Percentiles rank a stretch among this genome's conserved stretches.
Evolutionary conservation across 768 basidiomycete species (phyloP).

Genomic region (Nevesoporus exiguus): DNA sequence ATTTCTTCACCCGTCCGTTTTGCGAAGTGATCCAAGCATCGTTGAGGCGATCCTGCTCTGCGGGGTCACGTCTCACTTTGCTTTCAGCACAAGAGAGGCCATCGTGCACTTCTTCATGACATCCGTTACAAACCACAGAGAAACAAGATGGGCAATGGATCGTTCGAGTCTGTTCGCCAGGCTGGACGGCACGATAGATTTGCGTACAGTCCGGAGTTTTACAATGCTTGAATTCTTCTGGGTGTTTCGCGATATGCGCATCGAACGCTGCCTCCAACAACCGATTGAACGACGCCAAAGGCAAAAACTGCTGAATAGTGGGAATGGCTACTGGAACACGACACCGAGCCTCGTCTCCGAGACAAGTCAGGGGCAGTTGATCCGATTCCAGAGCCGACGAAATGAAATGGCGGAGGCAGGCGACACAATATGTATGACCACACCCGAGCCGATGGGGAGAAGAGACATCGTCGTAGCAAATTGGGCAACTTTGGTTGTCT

Average conservation of each 20-base stretch:
- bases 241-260: conserved; percentile 52
- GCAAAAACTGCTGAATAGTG: conserved; percentile 48
- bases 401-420: conserved; percentile 58
- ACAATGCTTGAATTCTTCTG: conserved; percentile 65
- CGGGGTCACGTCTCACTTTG: conserved; percentile 30
- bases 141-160: conserved; percentile 71
- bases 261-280: conserved; percentile 56
- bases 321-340: conserved; percentile 48
- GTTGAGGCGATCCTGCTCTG: conserved; percentile 51
- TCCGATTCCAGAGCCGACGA: conserved; percentile 51
- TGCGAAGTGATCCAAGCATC: conserved; percentile 56
- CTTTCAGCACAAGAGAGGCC: conserved; percentile 54
- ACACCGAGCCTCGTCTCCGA: conserved; percentile 64
- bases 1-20: conserved; percentile 58
- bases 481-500: conserved; percentile 40
- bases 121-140: conserved; percentile 58
- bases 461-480: conserved; percentile 46
- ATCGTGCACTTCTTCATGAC: conserved; percentile 60
- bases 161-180: conserved; percentile 32
- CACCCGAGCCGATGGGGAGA: conserved; percentile 53
- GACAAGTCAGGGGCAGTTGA: conserved; percentile 63
- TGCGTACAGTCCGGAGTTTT: conserved; percentile 77
- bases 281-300: conserved; percentile 49
- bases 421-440: conserved; percentile 63
- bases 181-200: conserved; percentile 55